Evolutionary conservation across 176 grass and related monocot species (phyloP).

Genomic region (Carex kokanica): DNA sequence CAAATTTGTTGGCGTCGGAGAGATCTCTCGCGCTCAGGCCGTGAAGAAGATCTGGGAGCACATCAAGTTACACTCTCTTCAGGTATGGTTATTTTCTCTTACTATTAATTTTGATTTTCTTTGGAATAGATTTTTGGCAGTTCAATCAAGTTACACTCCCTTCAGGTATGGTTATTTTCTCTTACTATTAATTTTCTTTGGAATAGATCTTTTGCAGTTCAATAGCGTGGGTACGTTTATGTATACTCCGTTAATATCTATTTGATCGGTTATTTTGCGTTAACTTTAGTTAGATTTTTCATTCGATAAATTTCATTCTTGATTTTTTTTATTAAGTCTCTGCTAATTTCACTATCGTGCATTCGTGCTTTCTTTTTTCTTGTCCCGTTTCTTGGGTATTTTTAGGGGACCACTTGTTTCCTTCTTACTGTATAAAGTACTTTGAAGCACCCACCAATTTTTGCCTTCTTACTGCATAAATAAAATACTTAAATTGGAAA

Average conservation of each 20-base stretch:
- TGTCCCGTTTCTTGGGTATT: neutral
- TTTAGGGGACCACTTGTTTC: no score
- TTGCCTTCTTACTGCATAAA: neutral
- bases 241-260: neutral
- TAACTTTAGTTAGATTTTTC: neutral
- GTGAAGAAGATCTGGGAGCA: slow-evolving; percentile 74
- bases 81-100: slow-evolving; percentile 40
- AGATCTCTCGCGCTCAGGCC: slow-evolving; percentile 54
- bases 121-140: neutral
- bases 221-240: neutral
- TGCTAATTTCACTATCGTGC: neutral
- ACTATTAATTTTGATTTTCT: neutral
- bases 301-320: neutral
- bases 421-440: no score
- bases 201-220: neutral
- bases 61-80: slow-evolving; percentile 73
- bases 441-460: neutral
- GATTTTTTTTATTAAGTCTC: neutral
- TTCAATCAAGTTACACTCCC: slow-evolving; percentile 50
- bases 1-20: slow-evolving; percentile 57
- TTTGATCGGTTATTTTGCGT: neutral
- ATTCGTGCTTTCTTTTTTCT: neutral
- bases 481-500: neutral
- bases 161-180: neutral
- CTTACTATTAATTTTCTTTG: neutral